Conservation (phyloP, 2,329 filamentous ascomycete genomes). For the Fusarium sp. region DNA sequence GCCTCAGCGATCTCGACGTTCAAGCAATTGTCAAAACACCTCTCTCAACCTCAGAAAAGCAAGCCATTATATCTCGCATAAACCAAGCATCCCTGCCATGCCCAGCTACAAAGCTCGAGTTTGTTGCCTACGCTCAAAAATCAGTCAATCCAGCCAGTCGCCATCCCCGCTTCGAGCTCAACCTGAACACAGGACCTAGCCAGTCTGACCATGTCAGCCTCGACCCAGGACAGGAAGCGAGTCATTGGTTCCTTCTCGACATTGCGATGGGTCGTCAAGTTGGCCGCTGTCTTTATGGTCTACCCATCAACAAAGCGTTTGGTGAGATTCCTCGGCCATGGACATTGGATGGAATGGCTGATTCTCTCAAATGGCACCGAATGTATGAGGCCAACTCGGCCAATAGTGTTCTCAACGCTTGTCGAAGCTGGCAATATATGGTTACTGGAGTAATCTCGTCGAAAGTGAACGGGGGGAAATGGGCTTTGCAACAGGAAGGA, state of each 20-base stretch:
- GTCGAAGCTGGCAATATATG: neutral
- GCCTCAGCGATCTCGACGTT: conserved; percentile 17
- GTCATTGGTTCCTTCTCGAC: conserved; percentile 23
- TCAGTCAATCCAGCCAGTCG: neutral
- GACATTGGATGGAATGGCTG: conserved; percentile 2
- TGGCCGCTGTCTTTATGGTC: neutral
- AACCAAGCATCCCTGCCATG: neutral
- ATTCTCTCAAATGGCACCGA: conserved; percentile 17
- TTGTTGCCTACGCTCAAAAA: conserved; percentile 9
- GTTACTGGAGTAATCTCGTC: neutral
- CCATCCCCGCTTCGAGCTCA: conserved; percentile 18
- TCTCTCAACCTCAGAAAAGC: neutral
- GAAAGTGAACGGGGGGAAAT: neutral
- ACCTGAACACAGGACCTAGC: conserved; percentile 18
- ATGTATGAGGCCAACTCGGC: neutral
- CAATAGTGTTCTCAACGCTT: conserved; percentile 18
- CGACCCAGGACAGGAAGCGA: conserved; percentile 4
- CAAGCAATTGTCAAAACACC: conserved; percentile 3
- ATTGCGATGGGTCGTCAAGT: conserved; percentile 15
- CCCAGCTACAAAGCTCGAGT: conserved; percentile 18
- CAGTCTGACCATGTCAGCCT: conserved; percentile 12
- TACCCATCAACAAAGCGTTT: neutral
- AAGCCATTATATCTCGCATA: neutral
- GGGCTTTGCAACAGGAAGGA: neutral
- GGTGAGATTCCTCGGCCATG: neutral